Conservation (phyloP, 2,329 filamentous ascomycete species). For the Reticulascus tulasneorum region DNA sequence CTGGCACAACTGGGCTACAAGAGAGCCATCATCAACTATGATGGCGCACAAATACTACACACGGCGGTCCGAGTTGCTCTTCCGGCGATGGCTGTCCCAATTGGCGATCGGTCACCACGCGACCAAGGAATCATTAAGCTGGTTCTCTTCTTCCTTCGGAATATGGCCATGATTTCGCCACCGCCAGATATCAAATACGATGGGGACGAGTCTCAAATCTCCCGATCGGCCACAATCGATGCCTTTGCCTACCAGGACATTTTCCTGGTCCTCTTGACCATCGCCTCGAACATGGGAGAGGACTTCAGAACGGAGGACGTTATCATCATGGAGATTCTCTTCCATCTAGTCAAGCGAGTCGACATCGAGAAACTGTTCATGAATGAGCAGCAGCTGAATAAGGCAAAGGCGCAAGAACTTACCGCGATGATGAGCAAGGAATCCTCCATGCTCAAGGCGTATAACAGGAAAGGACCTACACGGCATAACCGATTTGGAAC, state of each 20-base stretch:
- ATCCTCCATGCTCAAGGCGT: slow-evolving; percentile 72
- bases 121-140: slow-evolving; percentile 93
- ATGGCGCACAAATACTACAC: slow-evolving; percentile 71
- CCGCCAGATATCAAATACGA: slow-evolving; percentile 70
- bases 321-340: slow-evolving; percentile 85
- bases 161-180: slow-evolving; percentile 79
- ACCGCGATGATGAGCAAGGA: slow-evolving; percentile 75
- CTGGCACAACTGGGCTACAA: slow-evolving; percentile 89
- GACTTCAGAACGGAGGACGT: slow-evolving; percentile 90
- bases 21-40: slow-evolving; percentile 78
- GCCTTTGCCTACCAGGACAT: slow-evolving; percentile 89
- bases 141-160: slow-evolving; percentile 82
- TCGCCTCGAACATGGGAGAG: slow-evolving; percentile 89
- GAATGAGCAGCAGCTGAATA: slow-evolving; percentile 67
- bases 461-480: slow-evolving; percentile 74
- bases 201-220: slow-evolving; percentile 86
- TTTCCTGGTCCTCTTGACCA: slow-evolving; percentile 76
- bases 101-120: slow-evolving; percentile 69
- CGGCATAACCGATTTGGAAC: slow-evolving; percentile 93
- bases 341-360: slow-evolving; percentile 87
- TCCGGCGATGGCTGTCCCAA: slow-evolving; percentile 76
- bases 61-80: slow-evolving; percentile 77
- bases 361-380: slow-evolving; percentile 82
- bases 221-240: slow-evolving; percentile 81
- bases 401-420: slow-evolving; percentile 69